A percentile compares a stretch with the other conserved stretches of the same genome.
Conservation (phyloP, 2,329 filamentous ascomycete species). For the Fusarium chlamydosporum region DNA sequence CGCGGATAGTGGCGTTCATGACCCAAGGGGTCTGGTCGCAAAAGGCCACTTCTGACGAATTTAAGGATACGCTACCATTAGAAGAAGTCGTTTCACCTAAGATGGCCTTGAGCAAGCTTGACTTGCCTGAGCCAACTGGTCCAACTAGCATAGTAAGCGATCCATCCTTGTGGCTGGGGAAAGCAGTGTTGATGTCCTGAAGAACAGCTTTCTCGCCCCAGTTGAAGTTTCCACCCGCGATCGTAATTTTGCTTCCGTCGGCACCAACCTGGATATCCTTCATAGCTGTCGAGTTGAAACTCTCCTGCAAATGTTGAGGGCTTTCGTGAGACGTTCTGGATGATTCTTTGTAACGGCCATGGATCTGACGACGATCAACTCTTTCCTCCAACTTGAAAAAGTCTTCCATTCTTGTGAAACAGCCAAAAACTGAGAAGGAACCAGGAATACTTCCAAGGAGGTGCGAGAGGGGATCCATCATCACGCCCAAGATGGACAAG, state of each 20-base stretch:
- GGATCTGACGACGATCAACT: slow-evolving; percentile 45
- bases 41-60: slow-evolving; percentile 48
- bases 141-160: slow-evolving; percentile 53
- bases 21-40: slow-evolving; percentile 55
- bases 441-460: slow-evolving; percentile 49
- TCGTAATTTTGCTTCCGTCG: slow-evolving; percentile 32
- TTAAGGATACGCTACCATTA: slow-evolving; percentile 44
- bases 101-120: slow-evolving; percentile 52
- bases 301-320: slow-evolving; percentile 1
- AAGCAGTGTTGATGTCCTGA: slow-evolving; percentile 44
- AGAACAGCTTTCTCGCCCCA: slow-evolving; percentile 51
- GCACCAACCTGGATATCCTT: not conserved
- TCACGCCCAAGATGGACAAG: slow-evolving; percentile 51
- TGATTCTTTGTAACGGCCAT: not conserved
- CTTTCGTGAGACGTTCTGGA: slow-evolving; percentile 1
- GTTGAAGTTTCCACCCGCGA: slow-evolving; percentile 47
- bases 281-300: slow-evolving; percentile 28
- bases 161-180: slow-evolving; percentile 40
- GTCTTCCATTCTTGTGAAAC: slow-evolving; percentile 53
- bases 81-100: slow-evolving; percentile 49
- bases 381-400: slow-evolving; percentile 49
- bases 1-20: slow-evolving; percentile 54
- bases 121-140: slow-evolving; percentile 54
- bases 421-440: slow-evolving; percentile 50
- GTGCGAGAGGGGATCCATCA: slow-evolving; percentile 48